Percentiles rank a stretch among this genome's conserved stretches.
phyloP scores from a whole-genome alignment of 805 yeast genomes.

The Jamesozyma jinghongensis region DNA sequence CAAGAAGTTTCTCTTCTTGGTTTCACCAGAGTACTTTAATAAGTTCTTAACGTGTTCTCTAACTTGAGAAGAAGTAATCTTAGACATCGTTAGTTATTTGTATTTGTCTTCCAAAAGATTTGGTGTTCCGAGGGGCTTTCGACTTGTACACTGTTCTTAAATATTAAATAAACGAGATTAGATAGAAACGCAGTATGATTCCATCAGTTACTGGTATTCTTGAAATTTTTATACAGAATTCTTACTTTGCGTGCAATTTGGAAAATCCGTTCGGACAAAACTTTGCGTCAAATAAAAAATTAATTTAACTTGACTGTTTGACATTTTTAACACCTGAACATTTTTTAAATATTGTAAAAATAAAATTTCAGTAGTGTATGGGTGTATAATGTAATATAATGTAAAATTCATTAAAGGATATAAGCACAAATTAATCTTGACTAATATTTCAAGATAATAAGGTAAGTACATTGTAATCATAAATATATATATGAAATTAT shows the following conservation, averaged over 20 bases:
- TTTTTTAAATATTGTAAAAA: background rate
- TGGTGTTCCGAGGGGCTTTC: slow-evolving; percentile 47
- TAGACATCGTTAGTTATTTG: slow-evolving; percentile 50
- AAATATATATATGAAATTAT: too few relatives aligned
- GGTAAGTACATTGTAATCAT: too few relatives aligned
- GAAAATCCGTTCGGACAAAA: background rate
- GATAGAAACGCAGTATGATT: background rate
- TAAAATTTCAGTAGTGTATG: background rate
- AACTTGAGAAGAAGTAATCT: slow-evolving; percentile 84
- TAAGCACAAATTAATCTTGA: too few relatives aligned
- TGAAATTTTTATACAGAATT: background rate
- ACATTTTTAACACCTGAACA: slow-evolving; percentile 2
- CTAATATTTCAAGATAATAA: too few relatives aligned
- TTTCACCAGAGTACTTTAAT: slow-evolving; percentile 80
- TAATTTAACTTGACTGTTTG: background rate
- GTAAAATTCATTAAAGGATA: too few relatives aligned
- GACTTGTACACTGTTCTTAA: slow-evolving; percentile 27
- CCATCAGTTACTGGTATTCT: too few relatives aligned
- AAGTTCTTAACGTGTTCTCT: slow-evolving; percentile 94
- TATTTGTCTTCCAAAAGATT: slow-evolving; percentile 66
- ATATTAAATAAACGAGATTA: background rate
- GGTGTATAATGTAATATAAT: too few relatives aligned
- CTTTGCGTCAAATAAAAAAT: background rate
- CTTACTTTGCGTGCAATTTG: background rate
- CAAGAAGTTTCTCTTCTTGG: slow-evolving; percentile 99